phyloP scores from a whole-genome alignment of 2,329 filamentous ascomycete genomes.

The Monosporascus sp. region DNA sequence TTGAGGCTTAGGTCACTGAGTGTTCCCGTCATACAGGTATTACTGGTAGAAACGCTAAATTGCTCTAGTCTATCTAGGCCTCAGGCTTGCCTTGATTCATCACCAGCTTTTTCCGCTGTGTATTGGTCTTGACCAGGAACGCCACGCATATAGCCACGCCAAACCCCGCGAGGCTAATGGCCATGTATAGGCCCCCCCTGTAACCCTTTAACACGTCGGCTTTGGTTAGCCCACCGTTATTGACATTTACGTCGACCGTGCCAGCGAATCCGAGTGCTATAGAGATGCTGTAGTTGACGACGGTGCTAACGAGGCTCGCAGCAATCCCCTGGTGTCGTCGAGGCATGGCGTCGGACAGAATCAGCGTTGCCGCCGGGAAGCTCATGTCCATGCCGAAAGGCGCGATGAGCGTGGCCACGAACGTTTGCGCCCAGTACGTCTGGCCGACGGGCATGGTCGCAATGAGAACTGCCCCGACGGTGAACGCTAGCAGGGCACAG shows the following conservation, averaged over 20 bases:
- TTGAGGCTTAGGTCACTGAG: too few relatives aligned
- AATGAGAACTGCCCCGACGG: constrained; percentile 18
- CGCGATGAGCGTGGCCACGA: constrained; percentile 41
- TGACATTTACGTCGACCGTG: constrained; percentile 43
- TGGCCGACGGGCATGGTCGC: constrained; percentile 36
- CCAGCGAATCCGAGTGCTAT: constrained; percentile 51
- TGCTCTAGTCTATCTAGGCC: neutral
- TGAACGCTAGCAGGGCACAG: constrained; percentile 18
- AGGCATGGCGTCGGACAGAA: constrained; percentile 39
- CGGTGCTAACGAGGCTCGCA: constrained; percentile 45
- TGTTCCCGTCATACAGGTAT: too few relatives aligned
- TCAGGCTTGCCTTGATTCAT: constrained; percentile 29
- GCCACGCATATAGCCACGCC: constrained; percentile 12
- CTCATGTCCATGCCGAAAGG: constrained; percentile 51
- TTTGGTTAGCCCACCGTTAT: constrained; percentile 16
- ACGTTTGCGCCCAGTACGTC: constrained; percentile 50
- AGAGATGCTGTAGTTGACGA: constrained; percentile 54
- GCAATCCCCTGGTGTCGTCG: constrained; percentile 26
- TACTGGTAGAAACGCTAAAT: too few relatives aligned
- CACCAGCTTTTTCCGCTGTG: constrained; percentile 23
- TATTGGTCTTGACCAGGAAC: constrained; percentile 41
- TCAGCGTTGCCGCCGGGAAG: constrained; percentile 47
- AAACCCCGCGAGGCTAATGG: constrained; percentile 15
- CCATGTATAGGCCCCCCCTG: constrained; percentile 17
- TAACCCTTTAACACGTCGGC: constrained; percentile 15